Percentiles rank a stretch among this genome's conserved stretches.
Evolutionary conservation across 2,329 filamentous ascomycete genomes (phyloP).

Genomic region (Hymenoscyphus linearis): DNA sequence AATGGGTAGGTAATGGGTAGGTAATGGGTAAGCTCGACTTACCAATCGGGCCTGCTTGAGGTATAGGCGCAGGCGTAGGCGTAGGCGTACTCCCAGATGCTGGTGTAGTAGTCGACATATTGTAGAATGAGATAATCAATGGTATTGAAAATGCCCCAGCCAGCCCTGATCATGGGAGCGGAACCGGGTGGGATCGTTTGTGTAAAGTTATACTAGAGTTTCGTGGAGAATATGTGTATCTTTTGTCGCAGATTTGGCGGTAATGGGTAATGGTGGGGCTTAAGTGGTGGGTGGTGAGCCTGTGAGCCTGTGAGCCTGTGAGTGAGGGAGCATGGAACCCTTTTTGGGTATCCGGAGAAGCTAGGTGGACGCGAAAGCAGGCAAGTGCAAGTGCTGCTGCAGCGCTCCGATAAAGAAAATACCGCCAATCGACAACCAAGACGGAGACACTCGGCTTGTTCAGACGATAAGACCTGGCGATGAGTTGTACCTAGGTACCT

Average conservation of each 20-base stretch:
- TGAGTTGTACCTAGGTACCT: too few species aligned
- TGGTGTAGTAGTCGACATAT: slow-evolving; percentile 14
- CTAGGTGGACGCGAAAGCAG: not conserved
- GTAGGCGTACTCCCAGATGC: slow-evolving; percentile 14
- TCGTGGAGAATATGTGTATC: not conserved
- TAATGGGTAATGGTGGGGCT: not conserved
- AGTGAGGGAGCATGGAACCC: not conserved
- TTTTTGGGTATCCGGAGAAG: not conserved
- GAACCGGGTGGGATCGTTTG: not conserved
- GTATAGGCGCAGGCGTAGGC: slow-evolving; percentile 6
- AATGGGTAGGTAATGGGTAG: slow-evolving; percentile 14
- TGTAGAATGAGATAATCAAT: slow-evolving; percentile 4
- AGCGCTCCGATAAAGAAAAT: slow-evolving; percentile 6
- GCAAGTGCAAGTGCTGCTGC: not conserved
- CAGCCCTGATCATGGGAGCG: not conserved
- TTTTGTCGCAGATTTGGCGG: not conserved
- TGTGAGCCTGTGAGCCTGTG: too few species aligned
- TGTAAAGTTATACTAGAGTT: too few species aligned
- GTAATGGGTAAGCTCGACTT: slow-evolving; percentile 21
- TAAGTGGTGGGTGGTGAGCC: slow-evolving; percentile 6
- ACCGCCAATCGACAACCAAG: slow-evolving; percentile 6
- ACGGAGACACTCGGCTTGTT: not conserved
- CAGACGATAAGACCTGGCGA: not conserved
- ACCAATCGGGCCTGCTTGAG: slow-evolving; percentile 20
- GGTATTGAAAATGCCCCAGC: not conserved